Conservation (phyloP, 108 stramenopile species). For the Chaetoceros muelleri region DNA sequence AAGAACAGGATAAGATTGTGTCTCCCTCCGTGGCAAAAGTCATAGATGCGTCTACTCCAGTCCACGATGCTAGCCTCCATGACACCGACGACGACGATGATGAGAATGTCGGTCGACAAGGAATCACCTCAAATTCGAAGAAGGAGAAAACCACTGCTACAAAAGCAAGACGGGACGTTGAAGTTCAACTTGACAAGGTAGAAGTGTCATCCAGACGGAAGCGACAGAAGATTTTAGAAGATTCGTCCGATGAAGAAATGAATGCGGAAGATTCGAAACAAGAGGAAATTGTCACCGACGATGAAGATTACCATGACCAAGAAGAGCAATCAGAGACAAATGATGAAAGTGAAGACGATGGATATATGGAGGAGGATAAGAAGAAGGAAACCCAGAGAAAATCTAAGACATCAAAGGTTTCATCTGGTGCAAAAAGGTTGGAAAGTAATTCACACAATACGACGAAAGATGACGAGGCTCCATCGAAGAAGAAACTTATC, state of each 20-base stretch:
- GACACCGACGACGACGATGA: constrained; percentile 16
- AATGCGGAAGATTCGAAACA: neutral
- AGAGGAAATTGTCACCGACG: neutral
- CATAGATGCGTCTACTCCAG: no score
- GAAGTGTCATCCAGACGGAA: constrained; percentile 1
- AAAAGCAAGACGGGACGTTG: neutral
- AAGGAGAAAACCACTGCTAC: neutral
- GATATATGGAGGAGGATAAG: constrained; percentile 8
- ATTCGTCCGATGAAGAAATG: neutral
- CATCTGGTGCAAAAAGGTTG: constrained; percentile 1
- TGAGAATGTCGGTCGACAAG: constrained; percentile 10
- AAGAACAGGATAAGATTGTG: no score
- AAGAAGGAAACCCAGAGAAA: constrained; percentile 10
- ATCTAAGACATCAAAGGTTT: constrained; percentile 13
- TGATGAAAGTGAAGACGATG: constrained; percentile 2
- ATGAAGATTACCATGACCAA: constrained; percentile 1
- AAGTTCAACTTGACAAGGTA: neutral
- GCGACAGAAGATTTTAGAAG: neutral
- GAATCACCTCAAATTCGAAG: no score
- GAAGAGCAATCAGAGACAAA: neutral
- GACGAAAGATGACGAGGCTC: constrained; percentile 4
- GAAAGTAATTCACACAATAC: constrained; percentile 6
- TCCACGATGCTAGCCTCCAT: no score
- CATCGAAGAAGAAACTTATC: constrained; percentile 10
- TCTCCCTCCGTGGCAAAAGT: no score